These are phyloP conservation scores for Salmacisia buchloeana DNA, from an alignment of 1,284 basidiomycete genomes.

Conservation along the genomic window DNA sequence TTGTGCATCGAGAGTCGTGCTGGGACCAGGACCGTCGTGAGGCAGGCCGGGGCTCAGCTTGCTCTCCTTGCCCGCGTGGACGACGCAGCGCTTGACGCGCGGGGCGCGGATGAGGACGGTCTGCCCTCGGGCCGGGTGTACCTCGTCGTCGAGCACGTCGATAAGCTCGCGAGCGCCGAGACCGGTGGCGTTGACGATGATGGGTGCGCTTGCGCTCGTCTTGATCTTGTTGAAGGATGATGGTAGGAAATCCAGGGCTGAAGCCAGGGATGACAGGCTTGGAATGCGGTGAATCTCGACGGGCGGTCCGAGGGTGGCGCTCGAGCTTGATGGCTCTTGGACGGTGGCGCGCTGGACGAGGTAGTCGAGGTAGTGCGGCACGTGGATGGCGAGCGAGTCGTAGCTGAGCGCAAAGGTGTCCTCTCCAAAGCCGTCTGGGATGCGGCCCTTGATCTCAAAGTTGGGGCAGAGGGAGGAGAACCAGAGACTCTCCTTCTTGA, in stretches of 20 bases:
- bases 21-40: constrained; percentile 12
- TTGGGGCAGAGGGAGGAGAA: not conserved
- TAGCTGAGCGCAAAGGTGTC: constrained; percentile 45
- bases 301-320: constrained; percentile 21
- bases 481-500: not conserved
- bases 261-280: not conserved
- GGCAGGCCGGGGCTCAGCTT: constrained; percentile 1
- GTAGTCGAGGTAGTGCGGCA: constrained; percentile 49
- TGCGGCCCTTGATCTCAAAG: constrained; percentile 19
- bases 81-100: constrained; percentile 41
- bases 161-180: constrained; percentile 41
- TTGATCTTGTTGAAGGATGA: not conserved
- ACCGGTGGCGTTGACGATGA: constrained; percentile 56
- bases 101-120: constrained; percentile 73
- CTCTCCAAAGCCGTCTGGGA: constrained; percentile 29
- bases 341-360: constrained; percentile 27
- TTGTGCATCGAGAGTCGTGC: constrained; percentile 5
- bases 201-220: not conserved
- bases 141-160: constrained; percentile 63
- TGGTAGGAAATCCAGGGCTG: not conserved
- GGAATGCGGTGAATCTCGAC: constrained; percentile 22
- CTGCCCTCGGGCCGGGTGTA: constrained; percentile 79
- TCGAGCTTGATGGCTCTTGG: constrained; percentile 44
- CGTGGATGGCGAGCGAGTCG: constrained; percentile 52
- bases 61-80: constrained; percentile 16